A percentile compares a stretch with the other conserved stretches of the same genome.
phyloP scores from a whole-genome alignment of 805 yeast species.

The Metschnikowia colocasiae region DNA sequence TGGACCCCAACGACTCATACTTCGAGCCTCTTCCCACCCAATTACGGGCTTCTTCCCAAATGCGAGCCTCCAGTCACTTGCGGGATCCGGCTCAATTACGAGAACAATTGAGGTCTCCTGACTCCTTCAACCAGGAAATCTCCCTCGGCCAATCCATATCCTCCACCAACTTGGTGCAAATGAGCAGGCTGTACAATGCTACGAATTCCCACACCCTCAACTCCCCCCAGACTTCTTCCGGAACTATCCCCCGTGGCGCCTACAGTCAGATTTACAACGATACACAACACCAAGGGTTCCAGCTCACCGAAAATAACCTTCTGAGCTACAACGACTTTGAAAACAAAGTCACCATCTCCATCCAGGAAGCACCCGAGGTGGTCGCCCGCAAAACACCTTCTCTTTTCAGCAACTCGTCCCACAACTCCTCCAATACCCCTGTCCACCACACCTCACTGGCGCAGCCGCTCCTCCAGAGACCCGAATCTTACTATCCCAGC shows the following conservation, averaged over 20 bases:
- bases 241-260: not conserved
- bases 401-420: conserved; percentile 49
- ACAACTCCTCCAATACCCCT: conserved; percentile 33
- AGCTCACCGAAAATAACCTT: conserved; percentile 19
- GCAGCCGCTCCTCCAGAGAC: conserved; percentile 3
- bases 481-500: not conserved
- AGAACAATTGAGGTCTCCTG: conserved; percentile 3
- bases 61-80: no score
- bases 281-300: not conserved
- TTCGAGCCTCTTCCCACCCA: conserved; percentile 4
- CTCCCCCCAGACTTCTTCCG: not conserved
- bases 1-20: not conserved
- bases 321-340: conserved; percentile 15
- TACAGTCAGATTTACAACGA: not conserved
- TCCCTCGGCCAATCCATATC: conserved; percentile 39
- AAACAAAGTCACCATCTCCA: conserved; percentile 19
- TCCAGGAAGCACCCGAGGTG: conserved; percentile 25
- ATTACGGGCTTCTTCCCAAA: not conserved
- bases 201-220: not conserved
- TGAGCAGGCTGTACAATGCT: not conserved
- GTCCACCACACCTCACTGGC: not conserved
- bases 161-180: conserved; percentile 27
- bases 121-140: conserved; percentile 33
- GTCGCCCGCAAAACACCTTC: conserved; percentile 50
- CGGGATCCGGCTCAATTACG: not conserved